Conservation (phyloP, 2,329 filamentous ascomycete genomes). For the Shiraia bambusicola region DNA sequence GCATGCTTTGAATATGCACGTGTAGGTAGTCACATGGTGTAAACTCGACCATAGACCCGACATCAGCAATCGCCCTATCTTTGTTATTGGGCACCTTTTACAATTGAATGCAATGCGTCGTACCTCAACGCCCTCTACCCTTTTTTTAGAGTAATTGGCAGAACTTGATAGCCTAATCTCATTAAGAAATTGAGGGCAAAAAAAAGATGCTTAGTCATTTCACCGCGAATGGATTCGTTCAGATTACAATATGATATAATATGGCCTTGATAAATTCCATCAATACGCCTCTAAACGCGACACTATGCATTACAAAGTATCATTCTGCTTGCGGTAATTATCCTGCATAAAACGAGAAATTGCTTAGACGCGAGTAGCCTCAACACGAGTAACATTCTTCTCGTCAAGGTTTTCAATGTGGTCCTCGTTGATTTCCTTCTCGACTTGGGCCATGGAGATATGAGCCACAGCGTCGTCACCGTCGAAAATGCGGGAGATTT, state of each 20-base stretch:
- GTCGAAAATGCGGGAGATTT: conserved; percentile 69
- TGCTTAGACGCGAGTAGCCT: conserved; percentile 13
- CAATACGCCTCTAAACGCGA: not conserved
- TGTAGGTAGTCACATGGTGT: too few relatives aligned
- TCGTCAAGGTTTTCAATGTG: conserved; percentile 16
- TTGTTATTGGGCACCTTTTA: too few relatives aligned
- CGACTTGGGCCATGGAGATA: conserved; percentile 25
- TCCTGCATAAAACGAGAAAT: not conserved
- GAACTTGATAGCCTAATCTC: too few relatives aligned
- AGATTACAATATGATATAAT: too few relatives aligned
- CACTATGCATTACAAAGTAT: conserved; percentile 2
- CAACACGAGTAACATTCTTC: conserved; percentile 15
- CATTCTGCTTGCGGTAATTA: not conserved
- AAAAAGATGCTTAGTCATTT: conserved; percentile 23
- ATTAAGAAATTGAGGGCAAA: conserved; percentile 9
- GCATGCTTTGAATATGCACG: too few relatives aligned
- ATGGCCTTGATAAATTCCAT: too few relatives aligned
- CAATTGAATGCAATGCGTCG: too few relatives aligned
- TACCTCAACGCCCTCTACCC: too few relatives aligned
- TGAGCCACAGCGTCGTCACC: conserved; percentile 55
- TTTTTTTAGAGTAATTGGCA: not conserved
- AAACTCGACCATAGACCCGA: too few relatives aligned
- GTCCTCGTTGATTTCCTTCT: conserved; percentile 19
- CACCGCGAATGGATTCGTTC: not conserved
- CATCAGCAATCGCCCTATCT: too few relatives aligned